Evolutionary conservation across 1,284 basidiomycete genomes (phyloP).

Genomic region (Quambalaria eucalypti): DNA sequence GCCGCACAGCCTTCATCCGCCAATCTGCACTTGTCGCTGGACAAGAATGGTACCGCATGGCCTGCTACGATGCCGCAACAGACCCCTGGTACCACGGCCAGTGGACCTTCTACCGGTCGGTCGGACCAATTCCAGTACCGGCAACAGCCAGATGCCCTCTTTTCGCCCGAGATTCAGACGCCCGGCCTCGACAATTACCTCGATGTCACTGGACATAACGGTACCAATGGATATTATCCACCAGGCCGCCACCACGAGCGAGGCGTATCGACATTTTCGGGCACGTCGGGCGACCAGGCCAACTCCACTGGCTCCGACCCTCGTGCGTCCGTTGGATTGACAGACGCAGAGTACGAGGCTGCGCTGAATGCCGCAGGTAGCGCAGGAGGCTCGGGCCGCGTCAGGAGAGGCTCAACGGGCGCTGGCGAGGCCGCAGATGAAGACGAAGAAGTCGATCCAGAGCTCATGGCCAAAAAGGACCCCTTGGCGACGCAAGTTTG

Average conservation of each 20-base stretch:
- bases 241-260: no score
- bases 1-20: not conserved
- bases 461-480: conserved; percentile 57
- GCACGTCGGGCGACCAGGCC: not conserved
- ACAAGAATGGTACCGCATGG: no score
- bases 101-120: no score
- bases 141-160: not conserved
- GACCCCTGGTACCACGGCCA: no score
- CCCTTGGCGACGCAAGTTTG: conserved; percentile 90
- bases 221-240: no score
- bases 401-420: conserved; percentile 20
- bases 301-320: not conserved
- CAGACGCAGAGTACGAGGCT: not conserved
- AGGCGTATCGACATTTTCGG: not conserved
- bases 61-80: no score
- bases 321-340: not conserved
- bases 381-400: not conserved
- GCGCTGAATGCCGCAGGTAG: not conserved
- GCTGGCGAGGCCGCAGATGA: conserved; percentile 14
- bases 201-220: no score
- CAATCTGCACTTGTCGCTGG: not conserved
- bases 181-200: no score
- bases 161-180: not conserved
- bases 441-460: conserved; percentile 24
- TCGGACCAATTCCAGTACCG: not conserved